These are phyloP conservation scores for Castanopsis chinensis DNA, from an alignment of 306 rosid genomes.

Conservation along the genomic window DNA sequence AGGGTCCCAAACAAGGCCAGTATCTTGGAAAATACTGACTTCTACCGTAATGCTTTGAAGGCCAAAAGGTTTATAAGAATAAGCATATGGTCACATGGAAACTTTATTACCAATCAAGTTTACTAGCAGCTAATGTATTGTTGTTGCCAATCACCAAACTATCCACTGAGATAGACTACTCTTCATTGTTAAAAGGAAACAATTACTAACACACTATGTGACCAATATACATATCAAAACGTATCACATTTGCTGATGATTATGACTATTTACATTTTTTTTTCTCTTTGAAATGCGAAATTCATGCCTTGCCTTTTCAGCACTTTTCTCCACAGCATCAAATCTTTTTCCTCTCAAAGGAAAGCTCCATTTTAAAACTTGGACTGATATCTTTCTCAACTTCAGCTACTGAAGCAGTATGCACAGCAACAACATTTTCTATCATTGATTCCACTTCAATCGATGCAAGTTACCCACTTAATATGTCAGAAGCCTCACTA, in stretches of 20 bases:
- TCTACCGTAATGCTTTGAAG: not conserved
- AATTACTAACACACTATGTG: no score
- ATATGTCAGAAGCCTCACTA: conserved; percentile 80
- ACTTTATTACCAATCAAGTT: no score
- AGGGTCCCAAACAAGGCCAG: no score
- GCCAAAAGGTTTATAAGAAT: not conserved
- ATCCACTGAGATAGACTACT: no score
- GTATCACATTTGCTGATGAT: no score
- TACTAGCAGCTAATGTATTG: no score
- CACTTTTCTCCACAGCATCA: conserved; percentile 76
- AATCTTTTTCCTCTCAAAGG: conserved; percentile 76
- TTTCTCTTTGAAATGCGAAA: not conserved
- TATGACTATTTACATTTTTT: no score
- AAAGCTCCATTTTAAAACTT: conserved; percentile 73
- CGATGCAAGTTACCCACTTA: conserved; percentile 90
- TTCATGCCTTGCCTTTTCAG: conserved; percentile 74
- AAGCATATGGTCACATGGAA: not conserved
- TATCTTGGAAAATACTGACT: not conserved
- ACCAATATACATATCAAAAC: no score
- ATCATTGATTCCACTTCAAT: conserved; percentile 94
- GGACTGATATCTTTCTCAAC: conserved; percentile 90
- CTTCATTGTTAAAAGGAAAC: no score
- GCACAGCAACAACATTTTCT: conserved; percentile 90
- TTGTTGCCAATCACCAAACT: no score
- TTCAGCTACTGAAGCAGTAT: conserved; percentile 84